These are phyloP conservation scores for Talaromyces sp. DNA, from an alignment of 2,329 filamentous ascomycete species.

Conservation along the genomic window DNA sequence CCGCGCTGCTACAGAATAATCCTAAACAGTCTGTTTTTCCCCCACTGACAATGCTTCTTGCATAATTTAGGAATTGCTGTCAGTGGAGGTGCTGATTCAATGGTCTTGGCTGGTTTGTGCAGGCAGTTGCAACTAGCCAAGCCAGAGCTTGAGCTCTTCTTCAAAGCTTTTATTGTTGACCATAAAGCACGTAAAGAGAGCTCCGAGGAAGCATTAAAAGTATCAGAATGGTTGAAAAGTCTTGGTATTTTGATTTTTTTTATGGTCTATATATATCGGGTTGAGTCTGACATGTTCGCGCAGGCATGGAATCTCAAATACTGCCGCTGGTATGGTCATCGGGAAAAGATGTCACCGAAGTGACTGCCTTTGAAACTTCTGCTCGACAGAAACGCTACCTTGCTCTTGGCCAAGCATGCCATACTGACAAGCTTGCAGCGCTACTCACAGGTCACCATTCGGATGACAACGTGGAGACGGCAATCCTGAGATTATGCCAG, in stretches of 20 bases:
- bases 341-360: conserved; percentile 30
- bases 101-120: conserved; percentile 81
- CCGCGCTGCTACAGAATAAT: conserved; percentile 28
- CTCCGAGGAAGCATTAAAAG: conserved; percentile 49
- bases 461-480: conserved; percentile 88
- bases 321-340: conserved; percentile 50
- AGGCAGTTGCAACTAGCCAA: conserved; percentile 38
- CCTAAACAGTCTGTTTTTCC: background rate
- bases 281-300: background rate
- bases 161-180: conserved; percentile 57
- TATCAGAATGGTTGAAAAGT: conserved; percentile 40
- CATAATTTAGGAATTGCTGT: conserved; percentile 64
- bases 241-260: conserved; percentile 31
- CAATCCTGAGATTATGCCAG: conserved; percentile 69
- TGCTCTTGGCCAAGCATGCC: conserved; percentile 59
- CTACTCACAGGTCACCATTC: conserved; percentile 80
- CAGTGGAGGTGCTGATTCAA: conserved; percentile 95
- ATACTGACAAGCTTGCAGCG: conserved; percentile 46
- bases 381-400: conserved; percentile 73
- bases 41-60: background rate
- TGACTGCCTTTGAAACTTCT: conserved; percentile 68
- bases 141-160: conserved; percentile 20
- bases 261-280: background rate
- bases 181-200: conserved; percentile 55
- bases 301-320: conserved; percentile 31